Evolutionary conservation across 345 rosid species (phyloP).

Genomic region (Geranium rotundifolium): DNA sequence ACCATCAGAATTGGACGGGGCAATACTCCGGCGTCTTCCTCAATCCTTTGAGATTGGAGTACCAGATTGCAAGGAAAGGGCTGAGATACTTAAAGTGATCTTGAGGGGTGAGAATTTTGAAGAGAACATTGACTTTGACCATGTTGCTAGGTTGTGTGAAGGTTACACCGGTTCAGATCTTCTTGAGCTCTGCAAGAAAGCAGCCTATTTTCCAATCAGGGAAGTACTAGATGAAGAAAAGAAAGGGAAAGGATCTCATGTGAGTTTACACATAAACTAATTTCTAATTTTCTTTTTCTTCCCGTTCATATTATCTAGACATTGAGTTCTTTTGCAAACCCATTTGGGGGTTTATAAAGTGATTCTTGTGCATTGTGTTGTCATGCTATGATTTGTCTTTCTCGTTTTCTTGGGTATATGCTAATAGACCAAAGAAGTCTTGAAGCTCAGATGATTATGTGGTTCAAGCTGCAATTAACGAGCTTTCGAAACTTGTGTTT

Average conservation of each 20-base stretch:
- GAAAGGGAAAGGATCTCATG: constrained; percentile 45
- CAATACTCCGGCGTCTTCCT: constrained; percentile 86
- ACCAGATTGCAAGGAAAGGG: constrained; percentile 65
- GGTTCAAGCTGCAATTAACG: constrained; percentile 74
- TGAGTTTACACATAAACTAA: constrained; percentile 28
- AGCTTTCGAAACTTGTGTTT: constrained; percentile 69
- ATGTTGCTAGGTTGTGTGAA: constrained; percentile 57
- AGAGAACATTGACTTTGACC: constrained; percentile 50
- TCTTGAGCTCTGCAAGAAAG: constrained; percentile 93
- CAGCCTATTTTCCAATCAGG: constrained; percentile 83
- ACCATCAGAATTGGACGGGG: constrained; percentile 97
- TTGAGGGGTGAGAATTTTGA: constrained; percentile 73
- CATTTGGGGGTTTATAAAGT: too few species aligned
- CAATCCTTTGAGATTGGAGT: constrained; percentile 95
- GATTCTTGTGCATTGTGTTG: too few species aligned
- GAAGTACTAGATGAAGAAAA: constrained; percentile 74
- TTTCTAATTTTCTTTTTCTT: too few species aligned
- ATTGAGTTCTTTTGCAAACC: too few species aligned
- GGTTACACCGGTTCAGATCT: constrained; percentile 93
- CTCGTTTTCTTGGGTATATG: too few species aligned
- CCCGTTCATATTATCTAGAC: too few species aligned
- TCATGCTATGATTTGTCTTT: too few species aligned
- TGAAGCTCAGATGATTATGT: constrained; percentile 55
- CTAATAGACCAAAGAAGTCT: too few species aligned
- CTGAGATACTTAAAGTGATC: constrained; percentile 70